Percentiles rank a stretch among this genome's conserved stretches.
Conservation (phyloP, 1,284 basidiomycete genomes). For the Hemileia vastatrix region DNA sequence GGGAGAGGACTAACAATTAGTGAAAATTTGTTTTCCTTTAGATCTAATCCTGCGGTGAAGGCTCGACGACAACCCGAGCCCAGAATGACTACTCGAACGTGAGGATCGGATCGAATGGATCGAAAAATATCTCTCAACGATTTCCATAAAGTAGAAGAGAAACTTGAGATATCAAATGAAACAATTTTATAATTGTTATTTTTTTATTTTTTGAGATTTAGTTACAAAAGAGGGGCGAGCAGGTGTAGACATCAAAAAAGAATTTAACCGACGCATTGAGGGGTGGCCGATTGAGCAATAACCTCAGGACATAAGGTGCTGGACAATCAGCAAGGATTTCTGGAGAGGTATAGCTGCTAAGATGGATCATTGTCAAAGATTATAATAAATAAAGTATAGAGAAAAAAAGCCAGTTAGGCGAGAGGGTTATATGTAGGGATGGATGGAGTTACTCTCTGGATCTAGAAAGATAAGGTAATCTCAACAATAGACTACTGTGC, state of each 20-base stretch:
- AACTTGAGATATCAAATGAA: not conserved
- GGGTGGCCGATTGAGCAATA: conserved; percentile 13
- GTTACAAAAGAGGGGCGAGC: not conserved
- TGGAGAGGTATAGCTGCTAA: too few species aligned
- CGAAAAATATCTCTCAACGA: conserved; percentile 36
- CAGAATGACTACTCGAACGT: conserved; percentile 40
- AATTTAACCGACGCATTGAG: conserved; percentile 2
- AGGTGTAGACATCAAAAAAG: not conserved
- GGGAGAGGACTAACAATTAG: conserved; percentile 1
- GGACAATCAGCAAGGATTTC: conserved; percentile 21
- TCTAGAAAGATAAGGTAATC: too few species aligned
- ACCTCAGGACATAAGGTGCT: not conserved
- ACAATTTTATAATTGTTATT: too few species aligned
- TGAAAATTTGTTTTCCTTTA: conserved; percentile 21
- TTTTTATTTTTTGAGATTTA: not conserved
- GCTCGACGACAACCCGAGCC: conserved; percentile 34
- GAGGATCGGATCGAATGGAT: conserved; percentile 30
- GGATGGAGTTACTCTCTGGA: too few species aligned
- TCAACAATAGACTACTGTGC: too few species aligned
- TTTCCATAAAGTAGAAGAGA: conserved; percentile 27
- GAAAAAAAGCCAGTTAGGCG: too few species aligned
- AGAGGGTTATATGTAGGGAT: too few species aligned
- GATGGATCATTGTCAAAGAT: too few species aligned
- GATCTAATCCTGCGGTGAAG: conserved; percentile 44
- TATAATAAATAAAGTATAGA: too few species aligned